Evolutionary conservation across 352 stramenopile species (phyloP).

Genomic region (Pythium pectinolyticum): DNA sequence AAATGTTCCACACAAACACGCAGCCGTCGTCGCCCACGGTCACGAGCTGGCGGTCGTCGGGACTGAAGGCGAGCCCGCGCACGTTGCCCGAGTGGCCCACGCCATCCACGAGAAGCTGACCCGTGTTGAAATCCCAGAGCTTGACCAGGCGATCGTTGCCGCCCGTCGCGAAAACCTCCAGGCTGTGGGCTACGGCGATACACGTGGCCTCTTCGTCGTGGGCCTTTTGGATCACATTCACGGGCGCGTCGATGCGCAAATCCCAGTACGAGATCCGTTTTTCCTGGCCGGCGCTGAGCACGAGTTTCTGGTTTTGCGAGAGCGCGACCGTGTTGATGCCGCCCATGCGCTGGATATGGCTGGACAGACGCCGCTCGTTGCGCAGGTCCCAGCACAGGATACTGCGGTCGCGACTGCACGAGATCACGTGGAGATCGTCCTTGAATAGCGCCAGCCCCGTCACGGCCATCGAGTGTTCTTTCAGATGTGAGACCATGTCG

Average conservation of each 20-base stretch:
- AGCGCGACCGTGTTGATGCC: conserved; percentile 91
- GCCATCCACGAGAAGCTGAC: conserved; percentile 66
- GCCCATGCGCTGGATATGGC: conserved; percentile 92
- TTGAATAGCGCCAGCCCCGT: conserved; percentile 84
- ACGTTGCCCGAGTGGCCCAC: conserved; percentile 81
- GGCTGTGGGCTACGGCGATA: conserved; percentile 83
- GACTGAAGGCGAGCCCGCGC: conserved; percentile 78
- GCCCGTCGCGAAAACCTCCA: conserved; percentile 86
- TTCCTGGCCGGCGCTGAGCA: conserved; percentile 91
- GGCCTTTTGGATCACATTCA: conserved; percentile 74
- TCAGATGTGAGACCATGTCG: conserved; percentile 89
- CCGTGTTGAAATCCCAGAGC: conserved; percentile 78
- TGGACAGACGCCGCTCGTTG: conserved; percentile 80
- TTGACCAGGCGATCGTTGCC: conserved; percentile 87
- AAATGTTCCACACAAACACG: conserved; percentile 93
- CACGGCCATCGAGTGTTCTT: conserved; percentile 90
- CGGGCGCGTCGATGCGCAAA: conserved; percentile 78
- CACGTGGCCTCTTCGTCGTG: conserved; percentile 88
- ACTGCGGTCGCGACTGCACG: conserved; percentile 86
- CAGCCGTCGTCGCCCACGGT: conserved; percentile 90
- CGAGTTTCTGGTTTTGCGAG: conserved; percentile 81
- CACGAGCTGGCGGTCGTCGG: conserved; percentile 91
- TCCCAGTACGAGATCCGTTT: conserved; percentile 94
- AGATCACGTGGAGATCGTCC: conserved; percentile 90
- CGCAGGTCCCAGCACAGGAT: conserved; percentile 93